Evolutionary conservation across 495 filamentous ascomycete species (phyloP).

Genomic region (Aspergillus taichungensis): DNA sequence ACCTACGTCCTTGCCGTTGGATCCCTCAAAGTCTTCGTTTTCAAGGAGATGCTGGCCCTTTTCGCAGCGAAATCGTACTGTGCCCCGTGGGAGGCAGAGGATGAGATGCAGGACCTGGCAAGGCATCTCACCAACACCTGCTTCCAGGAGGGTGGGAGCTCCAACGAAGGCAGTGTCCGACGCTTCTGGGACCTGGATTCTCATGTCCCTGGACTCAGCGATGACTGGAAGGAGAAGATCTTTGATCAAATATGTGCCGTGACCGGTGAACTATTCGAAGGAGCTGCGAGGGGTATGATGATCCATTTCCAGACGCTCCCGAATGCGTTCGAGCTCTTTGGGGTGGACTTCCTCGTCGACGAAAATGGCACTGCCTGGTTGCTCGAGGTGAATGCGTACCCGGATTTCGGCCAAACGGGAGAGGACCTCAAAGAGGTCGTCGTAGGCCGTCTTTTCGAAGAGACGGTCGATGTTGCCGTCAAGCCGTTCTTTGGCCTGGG

Average conservation of each 20-base stretch:
- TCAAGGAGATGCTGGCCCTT: constrained; percentile 81
- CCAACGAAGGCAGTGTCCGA: constrained; percentile 51
- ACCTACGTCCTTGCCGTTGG: constrained; percentile 81
- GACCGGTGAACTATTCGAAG: constrained; percentile 72
- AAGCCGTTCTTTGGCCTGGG: constrained; percentile 48
- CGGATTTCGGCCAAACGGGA: constrained; percentile 89
- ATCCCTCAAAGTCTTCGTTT: constrained; percentile 73
- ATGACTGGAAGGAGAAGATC: constrained; percentile 49
- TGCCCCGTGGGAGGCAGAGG: constrained; percentile 33
- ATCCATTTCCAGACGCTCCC: constrained; percentile 85
- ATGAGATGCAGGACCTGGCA: constrained; percentile 46
- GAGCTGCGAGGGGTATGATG: constrained; percentile 70
- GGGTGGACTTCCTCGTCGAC: constrained; percentile 84
- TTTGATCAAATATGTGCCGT: constrained; percentile 64
- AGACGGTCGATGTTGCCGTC: constrained; percentile 58
- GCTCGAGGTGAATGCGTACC: constrained; percentile 93
- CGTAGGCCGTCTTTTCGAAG: constrained; percentile 67
- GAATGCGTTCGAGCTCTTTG: constrained; percentile 87
- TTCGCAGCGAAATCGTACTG: constrained; percentile 69
- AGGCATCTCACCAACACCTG: constrained; percentile 91
- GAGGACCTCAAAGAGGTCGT: constrained; percentile 53
- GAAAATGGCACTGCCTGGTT: constrained; percentile 54
- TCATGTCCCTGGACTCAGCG: constrained; percentile 23
- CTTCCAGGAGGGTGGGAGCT: constrained; percentile 56
- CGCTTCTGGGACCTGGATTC: constrained; percentile 61